Percentiles rank a stretch among this genome's conserved stretches.
Conservation (phyloP, 1,139 yeast species). For the Geotrichum reessii region DNA sequence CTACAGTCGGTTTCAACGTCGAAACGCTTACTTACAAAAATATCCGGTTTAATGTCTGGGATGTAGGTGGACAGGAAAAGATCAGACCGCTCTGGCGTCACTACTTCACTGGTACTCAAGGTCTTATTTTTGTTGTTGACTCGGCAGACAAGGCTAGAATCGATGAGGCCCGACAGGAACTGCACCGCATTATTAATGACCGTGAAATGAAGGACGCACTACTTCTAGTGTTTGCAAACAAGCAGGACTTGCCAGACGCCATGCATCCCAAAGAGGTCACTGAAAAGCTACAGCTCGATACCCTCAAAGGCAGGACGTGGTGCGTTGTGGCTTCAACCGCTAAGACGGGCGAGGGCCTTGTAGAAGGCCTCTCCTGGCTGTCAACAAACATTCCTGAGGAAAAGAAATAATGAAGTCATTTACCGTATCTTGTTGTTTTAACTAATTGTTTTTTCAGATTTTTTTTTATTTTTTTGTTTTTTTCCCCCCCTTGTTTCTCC, state of each 20-base stretch:
- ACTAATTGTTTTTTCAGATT: neutral
- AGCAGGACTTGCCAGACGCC: slow-evolving; percentile 84
- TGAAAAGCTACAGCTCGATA: slow-evolving; percentile 75
- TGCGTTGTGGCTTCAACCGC: slow-evolving; percentile 86
- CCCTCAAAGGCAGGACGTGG: slow-evolving; percentile 86
- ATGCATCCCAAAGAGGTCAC: slow-evolving; percentile 89
- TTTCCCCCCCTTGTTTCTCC: neutral
- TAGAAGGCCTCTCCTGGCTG: slow-evolving; percentile 85
- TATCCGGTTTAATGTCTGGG: slow-evolving; percentile 92
- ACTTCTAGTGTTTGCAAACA: slow-evolving; percentile 80
- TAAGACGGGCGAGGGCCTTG: slow-evolving; percentile 85
- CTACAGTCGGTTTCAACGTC: slow-evolving; percentile 92
- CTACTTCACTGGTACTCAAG: slow-evolving; percentile 89
- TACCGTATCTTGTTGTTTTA: neutral
- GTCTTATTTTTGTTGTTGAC: slow-evolving; percentile 88
- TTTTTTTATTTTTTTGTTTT: neutral
- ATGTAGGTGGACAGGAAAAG: slow-evolving; percentile 93
- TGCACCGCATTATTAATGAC: slow-evolving; percentile 69
- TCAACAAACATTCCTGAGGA: slow-evolving; percentile 55
- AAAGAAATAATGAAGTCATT: slow-evolving; percentile 22
- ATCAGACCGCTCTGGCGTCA: slow-evolving; percentile 92
- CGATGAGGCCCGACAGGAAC: slow-evolving; percentile 72
- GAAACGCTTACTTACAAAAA: slow-evolving; percentile 87
- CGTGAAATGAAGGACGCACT: slow-evolving; percentile 77
- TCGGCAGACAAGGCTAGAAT: slow-evolving; percentile 67